phyloP scores from a whole-genome alignment of 2,329 filamentous ascomycete genomes.

The Colletotrichum siamense region DNA sequence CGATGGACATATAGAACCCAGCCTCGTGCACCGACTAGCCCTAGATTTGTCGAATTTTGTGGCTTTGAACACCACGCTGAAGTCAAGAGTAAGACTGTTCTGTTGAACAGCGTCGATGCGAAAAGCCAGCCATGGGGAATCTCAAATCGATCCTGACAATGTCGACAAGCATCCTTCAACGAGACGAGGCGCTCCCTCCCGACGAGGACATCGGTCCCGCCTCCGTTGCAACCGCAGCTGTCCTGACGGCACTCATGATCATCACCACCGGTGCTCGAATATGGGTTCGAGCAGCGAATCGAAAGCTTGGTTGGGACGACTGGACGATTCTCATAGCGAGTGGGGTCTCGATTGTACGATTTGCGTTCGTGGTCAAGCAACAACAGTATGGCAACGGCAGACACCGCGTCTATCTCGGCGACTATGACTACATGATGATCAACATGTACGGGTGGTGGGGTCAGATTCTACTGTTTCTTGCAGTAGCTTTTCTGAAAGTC shows the following conservation, averaged over 20 bases:
- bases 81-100: accelerated
- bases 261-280: conserved; percentile 34
- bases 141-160: not conserved
- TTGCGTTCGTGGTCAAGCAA: conserved; percentile 35
- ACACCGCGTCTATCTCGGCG: conserved; percentile 38
- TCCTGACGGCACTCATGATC: conserved; percentile 33
- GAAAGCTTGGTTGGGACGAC: conserved; percentile 41
- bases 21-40: not conserved
- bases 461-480: conserved; percentile 43
- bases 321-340: conserved; percentile 35
- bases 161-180: not conserved
- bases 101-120: not conserved
- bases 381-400: conserved; percentile 40
- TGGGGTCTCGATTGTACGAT: conserved; percentile 33
- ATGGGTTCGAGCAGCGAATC: conserved; percentile 32
- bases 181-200: conserved; percentile 41
- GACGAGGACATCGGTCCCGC: conserved; percentile 35
- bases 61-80: not conserved
- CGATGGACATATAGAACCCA: not conserved
- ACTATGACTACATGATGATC: conserved; percentile 35
- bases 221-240: conserved; percentile 34
- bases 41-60: not conserved
- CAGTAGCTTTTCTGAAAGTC: conserved; percentile 43
- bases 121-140: not conserved
- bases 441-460: conserved; percentile 43